Evolutionary conservation across 2,329 filamentous ascomycete genomes (phyloP).

Genomic region (Aspergillus clavatus): DNA sequence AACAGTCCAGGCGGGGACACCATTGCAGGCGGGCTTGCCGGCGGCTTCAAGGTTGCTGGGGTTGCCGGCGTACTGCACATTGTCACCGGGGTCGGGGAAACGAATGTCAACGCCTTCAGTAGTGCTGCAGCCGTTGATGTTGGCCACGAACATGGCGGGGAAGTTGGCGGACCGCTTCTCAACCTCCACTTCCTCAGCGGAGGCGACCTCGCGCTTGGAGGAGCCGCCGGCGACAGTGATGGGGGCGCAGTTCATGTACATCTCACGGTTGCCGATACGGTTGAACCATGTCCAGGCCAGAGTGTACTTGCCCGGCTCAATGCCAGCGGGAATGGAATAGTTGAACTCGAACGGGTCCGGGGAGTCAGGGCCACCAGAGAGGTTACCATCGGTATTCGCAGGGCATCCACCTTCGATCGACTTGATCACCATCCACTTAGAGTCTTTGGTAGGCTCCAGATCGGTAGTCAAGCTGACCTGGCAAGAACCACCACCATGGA

Average conservation of each 20-base stretch:
- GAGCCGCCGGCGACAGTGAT: slow-evolving; percentile 57
- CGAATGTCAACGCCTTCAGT: slow-evolving; percentile 52
- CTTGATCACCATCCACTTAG: slow-evolving; percentile 82
- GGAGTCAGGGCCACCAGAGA: slow-evolving; percentile 45
- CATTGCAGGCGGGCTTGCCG: slow-evolving; percentile 27
- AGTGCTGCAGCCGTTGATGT: slow-evolving; percentile 60
- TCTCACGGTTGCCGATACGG: slow-evolving; percentile 83
- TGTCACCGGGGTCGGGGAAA: slow-evolving; percentile 65
- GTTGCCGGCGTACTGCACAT: slow-evolving; percentile 48
- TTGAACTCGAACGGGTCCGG: slow-evolving; percentile 55
- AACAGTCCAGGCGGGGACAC: slow-evolving; percentile 29
- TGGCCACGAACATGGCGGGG: slow-evolving; percentile 71
- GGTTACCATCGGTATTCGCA: slow-evolving; percentile 55
- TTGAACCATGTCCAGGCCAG: slow-evolving; percentile 97
- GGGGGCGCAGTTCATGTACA: slow-evolving; percentile 95
- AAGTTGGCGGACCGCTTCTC: slow-evolving; percentile 56
- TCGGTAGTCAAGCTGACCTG: slow-evolving; percentile 85
- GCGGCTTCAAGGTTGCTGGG: slow-evolving; percentile 31
- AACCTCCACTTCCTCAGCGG: slow-evolving; percentile 29
- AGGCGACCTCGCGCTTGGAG: slow-evolving; percentile 36
- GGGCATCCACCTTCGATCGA: slow-evolving; percentile 85
- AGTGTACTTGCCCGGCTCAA: slow-evolving; percentile 71
- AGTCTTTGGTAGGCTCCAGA: slow-evolving; percentile 58
- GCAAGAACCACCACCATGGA: slow-evolving; percentile 89
- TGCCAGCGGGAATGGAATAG: slow-evolving; percentile 65